A percentile compares a stretch with the other conserved stretches of the same genome.
Conservation (phyloP, 2,329 filamentous ascomycete genomes). For the Elsinoe necatrix region DNA sequence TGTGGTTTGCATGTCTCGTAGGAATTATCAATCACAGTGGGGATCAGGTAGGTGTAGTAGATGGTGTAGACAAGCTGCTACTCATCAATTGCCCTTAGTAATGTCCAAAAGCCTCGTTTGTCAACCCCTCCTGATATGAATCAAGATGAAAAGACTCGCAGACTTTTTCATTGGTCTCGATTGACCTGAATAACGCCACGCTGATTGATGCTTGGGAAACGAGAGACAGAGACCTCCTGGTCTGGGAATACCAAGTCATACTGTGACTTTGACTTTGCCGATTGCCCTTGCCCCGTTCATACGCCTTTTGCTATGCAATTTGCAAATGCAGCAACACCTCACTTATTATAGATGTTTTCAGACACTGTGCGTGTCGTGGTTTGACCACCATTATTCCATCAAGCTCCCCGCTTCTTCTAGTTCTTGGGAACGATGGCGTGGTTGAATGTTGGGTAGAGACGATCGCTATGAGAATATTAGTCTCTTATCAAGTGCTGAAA, state of each 20-base stretch:
- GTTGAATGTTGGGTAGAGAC: conserved; percentile 15
- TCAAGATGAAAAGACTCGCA: conserved; percentile 11
- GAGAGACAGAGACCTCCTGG: conserved; percentile 11
- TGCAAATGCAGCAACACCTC: conserved; percentile 8
- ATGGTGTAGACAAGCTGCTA: not conserved
- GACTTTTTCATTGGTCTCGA: conserved; percentile 7
- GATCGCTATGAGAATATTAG: not conserved
- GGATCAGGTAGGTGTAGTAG: not conserved
- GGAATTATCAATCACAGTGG: no score
- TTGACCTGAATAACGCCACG: conserved; percentile 6
- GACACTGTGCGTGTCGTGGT: not conserved
- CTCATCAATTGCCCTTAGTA: not conserved
- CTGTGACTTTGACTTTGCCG: conserved; percentile 12
- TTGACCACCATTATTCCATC: not conserved
- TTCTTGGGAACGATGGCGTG: conserved; percentile 10
- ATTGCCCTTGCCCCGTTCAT: not conserved
- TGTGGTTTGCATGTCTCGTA: no score
- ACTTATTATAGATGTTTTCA: not conserved
- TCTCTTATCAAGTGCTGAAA: not conserved
- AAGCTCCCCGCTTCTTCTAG: conserved; percentile 1
- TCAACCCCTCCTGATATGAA: not conserved
- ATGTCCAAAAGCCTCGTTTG: conserved; percentile 2
- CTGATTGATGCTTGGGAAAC: conserved; percentile 8
- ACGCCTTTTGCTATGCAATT: conserved; percentile 10
- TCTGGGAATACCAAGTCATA: conserved; percentile 1